Percentiles rank a stretch among this genome's conserved stretches.
Conservation (phyloP, 2,329 filamentous ascomycete genomes). For the Ophiosphaerella herpotricha region DNA sequence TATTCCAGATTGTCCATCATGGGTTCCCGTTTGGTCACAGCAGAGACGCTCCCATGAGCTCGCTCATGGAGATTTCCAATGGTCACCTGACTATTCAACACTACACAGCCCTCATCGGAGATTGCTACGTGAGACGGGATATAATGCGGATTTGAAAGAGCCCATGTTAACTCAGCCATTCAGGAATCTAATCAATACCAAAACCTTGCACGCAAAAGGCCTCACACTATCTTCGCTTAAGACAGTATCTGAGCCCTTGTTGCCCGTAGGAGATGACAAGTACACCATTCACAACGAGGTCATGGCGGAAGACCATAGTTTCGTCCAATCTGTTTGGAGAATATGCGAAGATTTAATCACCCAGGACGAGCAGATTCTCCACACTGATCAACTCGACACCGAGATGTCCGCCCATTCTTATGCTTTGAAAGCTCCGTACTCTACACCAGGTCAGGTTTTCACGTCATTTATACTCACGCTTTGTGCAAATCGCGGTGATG, state of each 20-base stretch:
- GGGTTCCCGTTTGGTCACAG: background rate
- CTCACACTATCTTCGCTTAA: background rate
- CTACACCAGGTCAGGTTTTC: background rate
- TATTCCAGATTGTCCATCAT: background rate
- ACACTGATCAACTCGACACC: too few species aligned
- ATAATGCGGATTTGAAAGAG: background rate
- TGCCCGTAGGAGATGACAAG: background rate
- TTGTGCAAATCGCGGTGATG: background rate
- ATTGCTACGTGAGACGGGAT: background rate
- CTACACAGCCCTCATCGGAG: background rate
- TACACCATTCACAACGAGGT: background rate
- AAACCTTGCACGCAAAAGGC: background rate
- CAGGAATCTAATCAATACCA: background rate
- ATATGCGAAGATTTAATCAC: background rate
- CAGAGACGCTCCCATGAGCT: background rate
- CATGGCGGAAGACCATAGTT: background rate
- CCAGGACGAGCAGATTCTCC: background rate
- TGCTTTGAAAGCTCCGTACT: background rate
- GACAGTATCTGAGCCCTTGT: background rate
- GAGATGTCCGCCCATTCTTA: too few species aligned
- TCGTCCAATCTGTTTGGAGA: background rate
- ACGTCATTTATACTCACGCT: background rate
- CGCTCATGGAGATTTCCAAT: background rate
- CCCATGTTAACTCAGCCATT: background rate
- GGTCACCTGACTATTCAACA: background rate